Evolutionary conservation across 2,329 filamentous ascomycete genomes (phyloP).

Genomic region (Samsoniella hepiali): DNA sequence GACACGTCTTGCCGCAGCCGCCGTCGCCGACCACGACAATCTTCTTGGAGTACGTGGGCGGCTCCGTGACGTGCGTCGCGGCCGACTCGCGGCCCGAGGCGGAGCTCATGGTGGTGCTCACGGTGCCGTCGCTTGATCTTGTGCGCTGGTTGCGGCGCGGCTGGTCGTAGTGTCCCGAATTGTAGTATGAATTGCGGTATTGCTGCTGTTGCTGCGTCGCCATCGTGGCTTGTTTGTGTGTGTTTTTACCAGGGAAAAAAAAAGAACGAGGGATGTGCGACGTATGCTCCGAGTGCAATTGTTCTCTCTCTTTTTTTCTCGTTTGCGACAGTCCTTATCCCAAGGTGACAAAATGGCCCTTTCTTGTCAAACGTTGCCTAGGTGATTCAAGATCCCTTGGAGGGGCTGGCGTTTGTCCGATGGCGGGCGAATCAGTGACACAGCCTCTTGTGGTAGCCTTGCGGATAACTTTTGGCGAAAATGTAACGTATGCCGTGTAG

Average conservation of each 20-base stretch:
- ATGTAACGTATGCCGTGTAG: background rate
- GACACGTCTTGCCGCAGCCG: conserved; percentile 96
- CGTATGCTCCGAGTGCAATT: background rate
- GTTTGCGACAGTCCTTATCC: background rate
- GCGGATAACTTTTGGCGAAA: background rate
- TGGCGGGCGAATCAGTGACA: conserved; percentile 4
- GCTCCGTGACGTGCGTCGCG: conserved; percentile 82
- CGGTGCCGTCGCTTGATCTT: conserved; percentile 82
- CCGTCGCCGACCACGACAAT: conserved; percentile 98
- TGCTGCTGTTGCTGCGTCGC: conserved; percentile 53
- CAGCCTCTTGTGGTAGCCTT: background rate
- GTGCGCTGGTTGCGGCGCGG: conserved; percentile 49
- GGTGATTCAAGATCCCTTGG: conserved; percentile 6
- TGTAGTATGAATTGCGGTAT: conserved; percentile 54
- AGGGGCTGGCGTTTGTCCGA: background rate
- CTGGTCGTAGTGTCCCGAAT: conserved; percentile 36
- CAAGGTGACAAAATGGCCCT: background rate
- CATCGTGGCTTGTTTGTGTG: conserved; percentile 36
- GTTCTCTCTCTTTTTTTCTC: background rate
- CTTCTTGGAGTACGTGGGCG: conserved; percentile 95
- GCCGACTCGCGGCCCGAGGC: conserved; percentile 74
- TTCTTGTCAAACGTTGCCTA: conserved; percentile 11
- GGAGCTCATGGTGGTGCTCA: conserved; percentile 78
- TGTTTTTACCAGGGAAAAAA: background rate
- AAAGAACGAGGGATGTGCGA: background rate